Evolutionary conservation across 176 grass and related monocot genomes (phyloP).

Genomic region (Avena atlantica): DNA sequence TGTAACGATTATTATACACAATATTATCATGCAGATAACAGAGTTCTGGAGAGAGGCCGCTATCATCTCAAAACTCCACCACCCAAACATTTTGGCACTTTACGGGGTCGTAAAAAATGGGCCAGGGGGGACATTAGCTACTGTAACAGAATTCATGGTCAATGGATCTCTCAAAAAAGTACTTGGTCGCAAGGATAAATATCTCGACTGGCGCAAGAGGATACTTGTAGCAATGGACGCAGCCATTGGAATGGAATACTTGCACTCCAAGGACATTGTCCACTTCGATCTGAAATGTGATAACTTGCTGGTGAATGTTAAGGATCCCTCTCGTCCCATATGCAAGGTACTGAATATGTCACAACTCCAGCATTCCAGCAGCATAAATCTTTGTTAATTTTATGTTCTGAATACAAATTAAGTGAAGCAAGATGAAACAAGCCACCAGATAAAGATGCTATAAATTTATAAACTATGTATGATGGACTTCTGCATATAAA

Average conservation of each 20-base stretch:
- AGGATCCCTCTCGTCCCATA: conserved; percentile 80
- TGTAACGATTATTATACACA: conserved; percentile 9
- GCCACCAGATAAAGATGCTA: not conserved
- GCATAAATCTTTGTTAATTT: not conserved
- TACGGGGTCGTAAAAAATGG: conserved; percentile 89
- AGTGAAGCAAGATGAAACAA: not conserved
- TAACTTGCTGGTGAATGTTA: conserved; percentile 94
- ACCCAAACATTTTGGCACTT: conserved; percentile 90
- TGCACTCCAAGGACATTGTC: conserved; percentile 87
- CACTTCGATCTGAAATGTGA: conserved; percentile 99
- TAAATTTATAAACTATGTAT: not conserved
- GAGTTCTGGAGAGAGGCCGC: conserved; percentile 93
- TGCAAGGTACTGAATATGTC: conserved; percentile 69
- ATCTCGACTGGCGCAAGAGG: conserved; percentile 71
- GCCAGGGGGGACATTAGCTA: conserved; percentile 72
- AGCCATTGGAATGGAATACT: conserved; percentile 96
- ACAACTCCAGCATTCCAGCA: conserved; percentile 11
- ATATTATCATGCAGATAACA: conserved; percentile 48
- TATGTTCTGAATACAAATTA: conserved; percentile 14
- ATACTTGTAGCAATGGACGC: conserved; percentile 90
- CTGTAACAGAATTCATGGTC: conserved; percentile 93
- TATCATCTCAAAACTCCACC: conserved; percentile 90
- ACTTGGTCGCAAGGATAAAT: conserved; percentile 67
- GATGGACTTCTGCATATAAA: not conserved
- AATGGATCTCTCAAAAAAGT: conserved; percentile 93